Base-by-base conservation (phyloP, 2,329 filamentous ascomycete genomes). In the Tolypocladium album region DNA sequence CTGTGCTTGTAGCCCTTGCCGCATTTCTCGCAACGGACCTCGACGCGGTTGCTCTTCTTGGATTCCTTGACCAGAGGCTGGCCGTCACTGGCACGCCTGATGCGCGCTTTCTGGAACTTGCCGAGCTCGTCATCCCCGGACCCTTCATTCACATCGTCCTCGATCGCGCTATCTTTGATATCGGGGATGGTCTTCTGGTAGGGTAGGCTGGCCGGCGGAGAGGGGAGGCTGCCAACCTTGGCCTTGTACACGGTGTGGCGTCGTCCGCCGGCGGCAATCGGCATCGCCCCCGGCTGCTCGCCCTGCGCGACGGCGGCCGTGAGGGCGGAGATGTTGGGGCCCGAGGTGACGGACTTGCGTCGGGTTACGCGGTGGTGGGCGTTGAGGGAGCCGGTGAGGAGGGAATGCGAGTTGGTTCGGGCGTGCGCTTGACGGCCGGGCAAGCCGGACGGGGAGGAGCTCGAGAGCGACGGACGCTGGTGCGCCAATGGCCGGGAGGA, bases 1-100 rank as follows among this genome's bases (percentile, higher is more conserved):
- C 92, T 96, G 84, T 99, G 94, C 87, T 99, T 99, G 86, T 99
- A 99, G 78, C 92, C 92, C 84, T 99, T 99, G 76, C 93, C 93
- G 81, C 94, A 99, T 78, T 92, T 93, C 74, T 96, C 91, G 80
- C 94, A 99, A 76, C 89, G 91, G 73, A 99, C 85, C 75, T 97
- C 93, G 70, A 87, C 86, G 70, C 87, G 85, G 78, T 85, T 89
- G 75, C 85, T 83, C 78, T 91, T 92, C 79, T 92, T 92, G 69
- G 93, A 89, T 67, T 88, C 87, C 76, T 94, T 95, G 69, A 82
- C 79, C 64, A 93, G 81, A 67, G 89, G 86, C 67, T 93, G 90
- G 63, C 92, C 92, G 73, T 97, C 93, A 73, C 92, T 97, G 62
- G 92, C 88, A 74, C 80, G 84, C 68, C 79, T 77, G 63, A 79